Evolutionary conservation across 2,329 filamentous ascomycete species (phyloP).

Genomic region (Colletotrichum sp.): DNA sequence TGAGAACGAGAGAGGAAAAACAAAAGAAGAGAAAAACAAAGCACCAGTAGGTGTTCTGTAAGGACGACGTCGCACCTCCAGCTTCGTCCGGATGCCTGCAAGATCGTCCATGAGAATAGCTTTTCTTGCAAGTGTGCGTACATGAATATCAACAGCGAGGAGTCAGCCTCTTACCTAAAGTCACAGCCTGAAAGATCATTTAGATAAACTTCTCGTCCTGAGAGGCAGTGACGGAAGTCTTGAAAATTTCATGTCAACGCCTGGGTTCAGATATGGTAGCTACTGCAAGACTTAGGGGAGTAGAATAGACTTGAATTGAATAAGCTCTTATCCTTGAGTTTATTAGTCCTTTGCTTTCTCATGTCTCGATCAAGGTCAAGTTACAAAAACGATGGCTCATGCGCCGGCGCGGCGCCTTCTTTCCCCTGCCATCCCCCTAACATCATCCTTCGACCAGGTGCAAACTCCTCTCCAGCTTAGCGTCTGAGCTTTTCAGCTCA

Average conservation of each 20-base stretch:
- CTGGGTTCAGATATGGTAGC: not conserved
- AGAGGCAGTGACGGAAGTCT: not conserved
- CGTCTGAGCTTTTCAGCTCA: not conserved
- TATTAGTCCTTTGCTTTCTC: not conserved
- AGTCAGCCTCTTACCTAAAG: not conserved
- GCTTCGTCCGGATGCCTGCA: not conserved
- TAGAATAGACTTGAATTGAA: not conserved
- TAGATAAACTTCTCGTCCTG: not conserved
- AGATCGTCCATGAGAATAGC: not conserved
- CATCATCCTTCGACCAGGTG: not conserved
- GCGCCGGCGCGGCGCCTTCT: not conserved
- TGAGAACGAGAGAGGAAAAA: not conserved
- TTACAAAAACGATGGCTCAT: not conserved
- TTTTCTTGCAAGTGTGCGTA: not conserved
- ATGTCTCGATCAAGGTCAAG: not conserved
- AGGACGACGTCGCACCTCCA: not conserved
- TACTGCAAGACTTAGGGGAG: not conserved
- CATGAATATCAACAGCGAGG: accelerated
- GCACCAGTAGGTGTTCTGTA: not conserved
- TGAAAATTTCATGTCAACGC: not conserved
- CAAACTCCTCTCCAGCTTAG: not conserved
- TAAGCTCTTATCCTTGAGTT: not conserved
- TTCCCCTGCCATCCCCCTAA: not conserved
- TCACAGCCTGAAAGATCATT: not conserved
- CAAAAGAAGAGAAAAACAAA: not conserved